A percentile compares a stretch with the other conserved stretches of the same genome.
These are phyloP conservation scores for Zopfia rhizophila DNA, from an alignment of 2,329 filamentous ascomycete genomes.

Conservation along the genomic window DNA sequence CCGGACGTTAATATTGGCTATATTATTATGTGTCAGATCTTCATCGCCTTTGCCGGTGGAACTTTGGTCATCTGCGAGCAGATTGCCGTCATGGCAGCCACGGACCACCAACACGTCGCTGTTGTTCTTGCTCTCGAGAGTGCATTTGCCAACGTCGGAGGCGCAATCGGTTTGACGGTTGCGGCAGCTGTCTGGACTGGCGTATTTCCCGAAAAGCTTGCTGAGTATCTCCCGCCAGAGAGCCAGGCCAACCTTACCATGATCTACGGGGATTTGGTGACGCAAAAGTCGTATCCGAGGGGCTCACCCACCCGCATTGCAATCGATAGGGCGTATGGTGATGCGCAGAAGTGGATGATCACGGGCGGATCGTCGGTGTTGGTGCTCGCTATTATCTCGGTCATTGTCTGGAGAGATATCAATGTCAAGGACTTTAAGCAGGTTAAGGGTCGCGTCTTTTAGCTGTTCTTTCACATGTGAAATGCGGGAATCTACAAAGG, in stretches of 20 bases:
- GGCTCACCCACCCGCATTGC: slow-evolving; percentile 61
- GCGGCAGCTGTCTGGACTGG: slow-evolving; percentile 73
- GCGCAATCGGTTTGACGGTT: slow-evolving; percentile 59
- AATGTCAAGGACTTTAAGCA: slow-evolving; percentile 57
- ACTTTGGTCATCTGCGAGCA: slow-evolving; percentile 40
- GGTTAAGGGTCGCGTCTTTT: slow-evolving; percentile 46
- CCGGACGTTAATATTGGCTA: slow-evolving; percentile 42
- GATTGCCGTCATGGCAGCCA: slow-evolving; percentile 38
- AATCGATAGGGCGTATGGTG: slow-evolving; percentile 50
- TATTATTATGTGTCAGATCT: slow-evolving; percentile 48
- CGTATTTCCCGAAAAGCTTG: slow-evolving; percentile 64
- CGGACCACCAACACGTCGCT: slow-evolving; percentile 42
- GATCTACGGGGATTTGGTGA: slow-evolving; percentile 64
- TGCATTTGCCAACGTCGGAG: slow-evolving; percentile 67
- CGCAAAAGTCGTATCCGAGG: slow-evolving; percentile 64
- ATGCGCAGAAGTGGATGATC: slow-evolving; percentile 51
- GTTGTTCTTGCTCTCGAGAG: slow-evolving; percentile 59
- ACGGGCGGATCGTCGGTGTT: slow-evolving; percentile 45
- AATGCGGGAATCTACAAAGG: too few species aligned
- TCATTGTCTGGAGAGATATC: slow-evolving; percentile 61
- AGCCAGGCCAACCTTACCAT: slow-evolving; percentile 46
- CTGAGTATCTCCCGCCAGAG: slow-evolving; percentile 56
- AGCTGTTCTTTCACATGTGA: too few species aligned
- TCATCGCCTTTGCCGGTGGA: slow-evolving; percentile 38
- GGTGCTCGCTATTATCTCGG: slow-evolving; percentile 41